Percentiles rank a stretch among this genome's conserved stretches.
phyloP scores from a whole-genome alignment of 169 alveolate species.

The Eimeria acervulina region DNA sequence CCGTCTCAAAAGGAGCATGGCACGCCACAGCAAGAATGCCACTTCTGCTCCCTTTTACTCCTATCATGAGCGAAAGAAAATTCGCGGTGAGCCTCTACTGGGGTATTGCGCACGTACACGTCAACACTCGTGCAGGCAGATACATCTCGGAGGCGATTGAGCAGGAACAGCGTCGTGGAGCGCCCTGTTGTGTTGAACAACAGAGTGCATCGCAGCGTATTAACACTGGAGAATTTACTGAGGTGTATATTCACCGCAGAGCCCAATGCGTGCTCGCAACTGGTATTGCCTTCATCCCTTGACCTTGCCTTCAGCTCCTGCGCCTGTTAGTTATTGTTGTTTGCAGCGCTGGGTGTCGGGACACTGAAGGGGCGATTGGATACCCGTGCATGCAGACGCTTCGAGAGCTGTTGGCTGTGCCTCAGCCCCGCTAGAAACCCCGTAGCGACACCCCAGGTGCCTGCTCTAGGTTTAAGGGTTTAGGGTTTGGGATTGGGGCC shows the following conservation, averaged over 20 bases:
- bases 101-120: too few species aligned
- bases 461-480: not conserved
- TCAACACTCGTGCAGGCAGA: not conserved
- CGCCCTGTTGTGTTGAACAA: not conserved
- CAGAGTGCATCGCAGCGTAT: not conserved
- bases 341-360: slow-evolving; percentile 87
- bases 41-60: slow-evolving; percentile 76
- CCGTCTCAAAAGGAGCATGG: not conserved
- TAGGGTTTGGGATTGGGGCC: not conserved
- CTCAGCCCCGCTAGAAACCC: slow-evolving; percentile 93
- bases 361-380: slow-evolving; percentile 94
- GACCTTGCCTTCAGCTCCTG: not conserved
- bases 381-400: slow-evolving; percentile 93
- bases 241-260: not conserved
- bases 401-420: slow-evolving; percentile 96
- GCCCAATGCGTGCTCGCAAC: not conserved
- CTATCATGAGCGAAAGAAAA: slow-evolving; percentile 75
- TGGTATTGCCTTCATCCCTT: not conserved
- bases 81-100: slow-evolving; percentile 47
- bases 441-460: slow-evolving; percentile 90
- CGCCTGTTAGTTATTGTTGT: not conserved
- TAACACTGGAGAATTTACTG: not conserved
- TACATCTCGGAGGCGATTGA: not conserved
- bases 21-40: slow-evolving; percentile 80
- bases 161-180: not conserved